Conservation (phyloP, 768 basidiomycete species). For the Dioszegia hungarica region DNA sequence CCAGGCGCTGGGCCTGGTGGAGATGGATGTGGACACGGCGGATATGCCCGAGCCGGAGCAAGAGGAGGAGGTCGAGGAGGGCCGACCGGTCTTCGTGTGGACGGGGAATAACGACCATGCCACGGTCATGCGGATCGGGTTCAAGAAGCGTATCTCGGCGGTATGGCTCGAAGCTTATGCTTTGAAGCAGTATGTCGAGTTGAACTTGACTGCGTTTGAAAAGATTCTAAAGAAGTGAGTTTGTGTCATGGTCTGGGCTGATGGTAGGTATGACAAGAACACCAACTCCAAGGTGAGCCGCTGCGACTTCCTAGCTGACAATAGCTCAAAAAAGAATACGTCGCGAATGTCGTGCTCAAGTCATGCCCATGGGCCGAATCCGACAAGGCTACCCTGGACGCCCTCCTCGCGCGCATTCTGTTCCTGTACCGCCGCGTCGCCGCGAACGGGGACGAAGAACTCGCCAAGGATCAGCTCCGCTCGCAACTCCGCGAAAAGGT, state of each 20-base stretch:
- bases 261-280: slow-evolving; percentile 83
- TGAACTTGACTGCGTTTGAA: slow-evolving; percentile 88
- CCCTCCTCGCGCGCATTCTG: slow-evolving; percentile 59
- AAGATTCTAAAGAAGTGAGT: slow-evolving; percentile 91
- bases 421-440: slow-evolving; percentile 81
- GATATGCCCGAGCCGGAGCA: slow-evolving; percentile 16
- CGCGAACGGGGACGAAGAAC: slow-evolving; percentile 61
- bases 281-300: slow-evolving; percentile 53
- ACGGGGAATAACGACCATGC: slow-evolving; percentile 68
- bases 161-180: slow-evolving; percentile 72
- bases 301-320: not conserved
- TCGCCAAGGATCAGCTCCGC: slow-evolving; percentile 75
- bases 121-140: slow-evolving; percentile 72
- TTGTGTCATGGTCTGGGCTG: slow-evolving; percentile 4
- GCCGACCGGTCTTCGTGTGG: slow-evolving; percentile 60
- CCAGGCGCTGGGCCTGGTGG: slow-evolving; percentile 37
- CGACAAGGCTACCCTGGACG: slow-evolving; percentile 62
- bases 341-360: slow-evolving; percentile 65
- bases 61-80: slow-evolving; percentile 38
- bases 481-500: slow-evolving; percentile 79
- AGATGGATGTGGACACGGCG: slow-evolving; percentile 32
- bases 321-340: slow-evolving; percentile 61
- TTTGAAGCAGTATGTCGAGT: slow-evolving; percentile 78
- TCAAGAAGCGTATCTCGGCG: slow-evolving; percentile 81
- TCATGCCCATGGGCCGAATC: slow-evolving; percentile 64